Base-by-base conservation (phyloP, 192 early-diverging fungal species). In the Umbelopsis ramanniana region DNA sequence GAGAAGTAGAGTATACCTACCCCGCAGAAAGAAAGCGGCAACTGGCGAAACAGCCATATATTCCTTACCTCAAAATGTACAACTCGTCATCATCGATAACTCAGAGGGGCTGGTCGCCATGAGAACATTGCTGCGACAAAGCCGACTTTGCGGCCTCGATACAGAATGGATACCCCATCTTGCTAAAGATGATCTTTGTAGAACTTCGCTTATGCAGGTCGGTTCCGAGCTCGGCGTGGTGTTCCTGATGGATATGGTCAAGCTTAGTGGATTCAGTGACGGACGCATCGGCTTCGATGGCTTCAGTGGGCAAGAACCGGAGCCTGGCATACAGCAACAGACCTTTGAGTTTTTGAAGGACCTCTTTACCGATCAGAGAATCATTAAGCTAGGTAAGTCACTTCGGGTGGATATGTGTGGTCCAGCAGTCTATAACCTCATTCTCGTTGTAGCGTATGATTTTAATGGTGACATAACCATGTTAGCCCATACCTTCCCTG, bases 171-270 rank as follows among this genome's bases (percentile, higher is more conserved):
- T 79, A 2, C 77, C 77, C 17, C 24, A 52, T 52, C 55, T 79
- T 68, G 77, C 77, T 21, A 68, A 71, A 29, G n/a, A 63, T 15
- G 70, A 40, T 21, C 8, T 6, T 7, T 21, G 46, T 14, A 63
- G 63, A 46, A 79, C 77, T 1, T 68, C 77, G 17, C 46, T 79
- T 12, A 79, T 79, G 72, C 77, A 79, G 38, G 74, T 79, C n/a
- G 77, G 72, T 12, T 60, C 69, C 2, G 69, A 73, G 35, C 54
- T 35, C 3, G 52, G 47, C 6, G 48, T 40, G 8, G 73, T 74
- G 26, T 79, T 74, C 55, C 46, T 79, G 2, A 26, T 79, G 8
- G 77, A 79, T 63, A 40, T 79, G 29, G 57, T 63, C 29, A 63
- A 63, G 14, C 33, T 63, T 35, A n/a, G 57, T 35, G 57, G 57